phyloP scores from a whole-genome alignment of 805 yeast species.

The Candida suzukii region DNA sequence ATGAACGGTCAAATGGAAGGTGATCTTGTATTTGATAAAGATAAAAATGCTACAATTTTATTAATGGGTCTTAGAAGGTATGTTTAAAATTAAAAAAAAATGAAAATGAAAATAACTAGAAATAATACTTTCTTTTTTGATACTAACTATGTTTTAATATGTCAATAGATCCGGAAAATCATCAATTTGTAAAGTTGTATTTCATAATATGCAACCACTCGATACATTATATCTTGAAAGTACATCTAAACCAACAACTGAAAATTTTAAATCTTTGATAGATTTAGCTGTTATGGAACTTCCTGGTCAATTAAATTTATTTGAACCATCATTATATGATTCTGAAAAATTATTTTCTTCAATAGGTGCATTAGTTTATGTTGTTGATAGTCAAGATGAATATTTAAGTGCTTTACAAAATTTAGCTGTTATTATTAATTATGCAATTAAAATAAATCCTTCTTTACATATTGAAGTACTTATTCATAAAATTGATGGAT shows the following conservation, averaged over 20 bases:
- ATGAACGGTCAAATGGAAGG: slow-evolving; percentile 5
- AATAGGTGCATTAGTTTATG: slow-evolving; percentile 88
- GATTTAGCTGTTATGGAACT: slow-evolving; percentile 87
- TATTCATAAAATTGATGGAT: slow-evolving; percentile 93
- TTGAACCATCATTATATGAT: slow-evolving; percentile 73
- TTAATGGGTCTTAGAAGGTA: slow-evolving; percentile 79
- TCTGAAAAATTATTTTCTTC: slow-evolving; percentile 68
- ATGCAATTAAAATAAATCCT: slow-evolving; percentile 81
- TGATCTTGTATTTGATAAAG: slow-evolving; percentile 28
- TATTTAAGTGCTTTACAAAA: slow-evolving; percentile 87
- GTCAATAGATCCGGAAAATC: slow-evolving; percentile 74
- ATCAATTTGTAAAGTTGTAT: slow-evolving; percentile 91
- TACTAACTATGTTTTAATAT: background rate
- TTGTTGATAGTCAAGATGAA: slow-evolving; percentile 93
- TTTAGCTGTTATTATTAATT: slow-evolving; percentile 79
- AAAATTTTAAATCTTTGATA: slow-evolving; percentile 74
- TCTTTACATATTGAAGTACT: slow-evolving; percentile 83
- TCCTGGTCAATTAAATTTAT: slow-evolving; percentile 88
- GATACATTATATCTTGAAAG: slow-evolving; percentile 88
- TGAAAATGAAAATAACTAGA: too few relatives aligned
- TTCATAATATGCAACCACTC: slow-evolving; percentile 92
- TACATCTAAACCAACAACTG: slow-evolving; percentile 83
- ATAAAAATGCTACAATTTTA: slow-evolving; percentile 71
- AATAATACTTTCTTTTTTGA: too few relatives aligned
- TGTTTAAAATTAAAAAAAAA: slow-evolving; percentile 13